These are phyloP conservation scores for Amyloporia xantha DNA, from an alignment of 768 basidiomycete genomes.

Conservation along the genomic window DNA sequence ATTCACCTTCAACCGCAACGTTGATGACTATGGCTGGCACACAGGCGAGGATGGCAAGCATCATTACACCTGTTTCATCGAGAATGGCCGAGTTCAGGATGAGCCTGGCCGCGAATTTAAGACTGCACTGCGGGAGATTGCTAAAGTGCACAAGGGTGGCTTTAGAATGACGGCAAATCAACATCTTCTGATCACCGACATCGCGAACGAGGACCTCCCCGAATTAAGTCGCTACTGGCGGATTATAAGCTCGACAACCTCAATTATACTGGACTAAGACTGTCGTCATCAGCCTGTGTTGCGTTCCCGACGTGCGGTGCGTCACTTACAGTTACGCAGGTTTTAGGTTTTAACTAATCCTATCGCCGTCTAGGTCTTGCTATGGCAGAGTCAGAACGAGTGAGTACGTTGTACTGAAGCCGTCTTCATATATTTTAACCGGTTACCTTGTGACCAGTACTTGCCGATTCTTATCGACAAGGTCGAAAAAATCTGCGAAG, in stretches of 20 bases:
- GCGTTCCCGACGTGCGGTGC: conserved; percentile 90
- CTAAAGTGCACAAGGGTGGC: conserved; percentile 87
- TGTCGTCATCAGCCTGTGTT: conserved; percentile 94
- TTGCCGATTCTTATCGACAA: conserved; percentile 89
- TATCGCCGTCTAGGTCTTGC: conserved; percentile 55
- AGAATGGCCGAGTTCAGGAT: conserved; percentile 97
- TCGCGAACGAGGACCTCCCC: conserved; percentile 65
- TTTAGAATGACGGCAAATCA: conserved; percentile 96
- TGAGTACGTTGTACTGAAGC: conserved; percentile 26
- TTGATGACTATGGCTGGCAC: conserved; percentile 94
- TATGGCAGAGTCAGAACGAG: conserved; percentile 74
- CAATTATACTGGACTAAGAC: conserved; percentile 65
- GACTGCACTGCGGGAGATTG: conserved; percentile 87
- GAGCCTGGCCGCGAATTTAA: conserved; percentile 89
- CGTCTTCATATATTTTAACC: neutral
- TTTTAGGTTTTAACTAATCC: neutral
- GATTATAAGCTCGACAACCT: conserved; percentile 91
- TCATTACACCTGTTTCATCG: conserved; percentile 92
- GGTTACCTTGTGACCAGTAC: conserved; percentile 45
- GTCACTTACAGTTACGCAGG: conserved; percentile 11
- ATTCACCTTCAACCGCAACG: conserved; percentile 79
- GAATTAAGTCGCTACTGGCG: conserved; percentile 72
- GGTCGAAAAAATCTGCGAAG: conserved; percentile 92
- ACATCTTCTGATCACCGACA: conserved; percentile 83
- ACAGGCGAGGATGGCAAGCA: conserved; percentile 82